Evolutionary conservation across 805 yeast species (phyloP).

Genomic region (Cyberlindnera mississippiensis): DNA sequence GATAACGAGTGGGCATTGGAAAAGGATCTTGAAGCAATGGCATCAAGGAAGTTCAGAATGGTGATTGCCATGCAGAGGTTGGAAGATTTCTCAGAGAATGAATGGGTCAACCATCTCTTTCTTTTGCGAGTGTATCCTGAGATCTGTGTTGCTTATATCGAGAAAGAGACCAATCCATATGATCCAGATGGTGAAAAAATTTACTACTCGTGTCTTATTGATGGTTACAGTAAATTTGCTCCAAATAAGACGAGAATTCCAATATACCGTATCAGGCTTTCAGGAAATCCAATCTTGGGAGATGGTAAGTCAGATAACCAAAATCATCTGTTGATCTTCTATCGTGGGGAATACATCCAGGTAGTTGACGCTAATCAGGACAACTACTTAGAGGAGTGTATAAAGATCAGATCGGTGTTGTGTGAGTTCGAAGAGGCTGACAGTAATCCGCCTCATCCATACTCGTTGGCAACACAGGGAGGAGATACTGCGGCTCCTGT

Average conservation of each 20-base stretch:
- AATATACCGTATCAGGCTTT: constrained; percentile 60
- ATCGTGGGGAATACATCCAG: constrained; percentile 92
- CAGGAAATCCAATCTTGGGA: constrained; percentile 93
- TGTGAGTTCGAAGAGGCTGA: constrained; percentile 88
- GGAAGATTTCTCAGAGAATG: constrained; percentile 59
- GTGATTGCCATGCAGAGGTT: constrained; percentile 87
- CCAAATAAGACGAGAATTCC: constrained; percentile 59
- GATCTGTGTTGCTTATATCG: constrained; percentile 50
- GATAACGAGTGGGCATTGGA: constrained; percentile 54
- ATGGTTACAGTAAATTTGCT: constrained; percentile 51
- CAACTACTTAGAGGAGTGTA: constrained; percentile 89
- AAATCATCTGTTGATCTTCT: constrained; percentile 79
- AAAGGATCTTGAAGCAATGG: constrained; percentile 64
- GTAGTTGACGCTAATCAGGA: constrained; percentile 96
- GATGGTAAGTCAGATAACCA: constrained; percentile 97
- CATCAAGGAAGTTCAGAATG: constrained; percentile 74
- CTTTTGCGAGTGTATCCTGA: constrained; percentile 73
- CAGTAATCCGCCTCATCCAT: constrained; percentile 16
- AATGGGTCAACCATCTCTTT: constrained; percentile 62
- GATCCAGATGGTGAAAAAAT: constrained; percentile 27
- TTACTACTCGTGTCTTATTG: constrained; percentile 65
- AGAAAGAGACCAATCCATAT: constrained; percentile 34
- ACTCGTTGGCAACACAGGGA: background rate
- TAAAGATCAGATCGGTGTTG: constrained; percentile 81
- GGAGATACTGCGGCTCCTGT: constrained; percentile 47